Conservation (phyloP, 2,329 filamentous ascomycete species). For the Ophiocordyceps camponoti-saundersi region DNA sequence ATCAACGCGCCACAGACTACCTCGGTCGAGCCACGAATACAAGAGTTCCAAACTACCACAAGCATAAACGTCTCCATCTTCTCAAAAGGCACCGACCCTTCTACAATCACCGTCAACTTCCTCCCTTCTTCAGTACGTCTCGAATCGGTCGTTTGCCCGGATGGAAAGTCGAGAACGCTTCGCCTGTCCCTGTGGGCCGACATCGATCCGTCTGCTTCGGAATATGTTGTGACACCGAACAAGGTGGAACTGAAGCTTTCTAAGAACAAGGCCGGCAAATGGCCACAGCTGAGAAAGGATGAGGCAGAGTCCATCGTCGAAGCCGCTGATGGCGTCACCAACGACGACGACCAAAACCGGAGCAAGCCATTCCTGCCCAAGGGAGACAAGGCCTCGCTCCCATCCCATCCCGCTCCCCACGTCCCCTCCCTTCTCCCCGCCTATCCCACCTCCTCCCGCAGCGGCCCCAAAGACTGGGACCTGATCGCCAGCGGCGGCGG, state of each 20-base stretch:
- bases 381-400: too few relatives aligned
- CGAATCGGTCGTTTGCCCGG: constrained; percentile 15
- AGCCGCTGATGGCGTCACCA: too few relatives aligned
- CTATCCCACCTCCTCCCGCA: constrained; percentile 77
- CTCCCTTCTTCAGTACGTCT: constrained; percentile 10
- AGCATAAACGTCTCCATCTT: constrained; percentile 22
- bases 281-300: constrained; percentile 25
- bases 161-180: constrained; percentile 42
- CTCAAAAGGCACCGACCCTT: constrained; percentile 23
- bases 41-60: constrained; percentile 18
- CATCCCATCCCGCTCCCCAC: too few relatives aligned
- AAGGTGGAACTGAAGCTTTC: constrained; percentile 65
- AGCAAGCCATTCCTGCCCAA: too few relatives aligned
- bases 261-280: constrained; percentile 54
- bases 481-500: constrained; percentile 40
- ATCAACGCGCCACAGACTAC: too few relatives aligned
- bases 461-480: constrained; percentile 86
- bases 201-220: constrained; percentile 45
- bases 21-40: constrained; percentile 7
- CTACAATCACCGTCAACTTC: constrained; percentile 21
- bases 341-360: not conserved
- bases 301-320: not conserved
- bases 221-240: constrained; percentile 48
- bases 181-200: constrained; percentile 46
- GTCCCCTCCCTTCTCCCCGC: too few relatives aligned